A percentile compares a stretch with the other conserved stretches of the same genome.
Evolutionary conservation across 192 early-diverging fungal genomes (phyloP).

Genomic region (Paraglomus occultum): DNA sequence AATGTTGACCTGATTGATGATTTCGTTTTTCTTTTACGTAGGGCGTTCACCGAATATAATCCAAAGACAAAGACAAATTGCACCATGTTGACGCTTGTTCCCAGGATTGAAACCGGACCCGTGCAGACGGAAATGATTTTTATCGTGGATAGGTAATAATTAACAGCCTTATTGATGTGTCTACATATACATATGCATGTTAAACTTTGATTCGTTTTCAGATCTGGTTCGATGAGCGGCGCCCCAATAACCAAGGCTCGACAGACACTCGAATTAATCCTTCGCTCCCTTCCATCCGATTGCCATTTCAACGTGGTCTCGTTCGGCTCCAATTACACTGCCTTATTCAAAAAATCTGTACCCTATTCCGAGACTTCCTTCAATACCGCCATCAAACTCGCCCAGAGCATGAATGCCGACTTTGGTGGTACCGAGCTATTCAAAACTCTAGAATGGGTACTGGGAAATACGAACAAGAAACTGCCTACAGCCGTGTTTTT

Average conservation of each 20-base stretch:
- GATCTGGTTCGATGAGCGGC: conserved; percentile 56
- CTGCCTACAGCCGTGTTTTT: conserved; percentile 44
- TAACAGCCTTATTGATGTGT: too few species aligned
- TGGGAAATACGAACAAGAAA: conserved; percentile 32
- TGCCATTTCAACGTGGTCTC: conserved; percentile 50
- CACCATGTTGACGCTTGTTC: conserved; percentile 44
- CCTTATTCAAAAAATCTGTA: conserved; percentile 40
- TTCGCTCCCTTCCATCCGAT: conserved; percentile 48
- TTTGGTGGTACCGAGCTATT: conserved; percentile 52
- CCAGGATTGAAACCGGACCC: conserved; percentile 35
- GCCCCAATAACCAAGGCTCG: conserved; percentile 36
- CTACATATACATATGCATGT: conserved; percentile 24
- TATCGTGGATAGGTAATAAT: conserved; percentile 39
- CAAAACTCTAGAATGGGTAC: conserved; percentile 32
- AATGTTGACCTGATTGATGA: not conserved
- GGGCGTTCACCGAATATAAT: conserved; percentile 41
- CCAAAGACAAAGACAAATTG: conserved; percentile 31
- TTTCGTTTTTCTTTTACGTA: not conserved
- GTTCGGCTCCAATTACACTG: conserved; percentile 38
- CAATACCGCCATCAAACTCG: conserved; percentile 34
- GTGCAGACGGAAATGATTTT: conserved; percentile 41
- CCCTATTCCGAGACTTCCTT: conserved; percentile 39
- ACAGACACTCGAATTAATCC: conserved; percentile 44
- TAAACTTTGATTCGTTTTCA: not conserved
- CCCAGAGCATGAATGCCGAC: conserved; percentile 37